These are phyloP conservation scores for Colletotrichum nymphaeae DNA, from an alignment of 2,329 filamentous ascomycete genomes.

Conservation along the genomic window DNA sequence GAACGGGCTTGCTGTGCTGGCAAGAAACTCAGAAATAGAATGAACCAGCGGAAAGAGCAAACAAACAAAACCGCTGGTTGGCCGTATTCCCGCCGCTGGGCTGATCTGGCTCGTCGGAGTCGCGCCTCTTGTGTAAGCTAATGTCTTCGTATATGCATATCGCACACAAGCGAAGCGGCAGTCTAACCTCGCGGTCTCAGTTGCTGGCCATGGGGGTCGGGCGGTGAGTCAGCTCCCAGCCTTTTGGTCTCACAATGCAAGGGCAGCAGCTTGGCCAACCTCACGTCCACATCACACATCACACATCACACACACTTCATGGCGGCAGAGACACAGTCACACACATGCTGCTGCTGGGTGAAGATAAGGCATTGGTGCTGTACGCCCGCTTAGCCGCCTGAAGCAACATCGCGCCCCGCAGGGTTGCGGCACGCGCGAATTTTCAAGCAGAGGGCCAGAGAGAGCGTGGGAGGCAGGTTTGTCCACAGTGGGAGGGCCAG, in stretches of 20 bases:
- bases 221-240: constrained; percentile 1
- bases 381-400: neutral
- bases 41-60: neutral
- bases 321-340: neutral
- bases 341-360: neutral
- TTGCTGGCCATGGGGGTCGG: neutral
- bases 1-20: neutral
- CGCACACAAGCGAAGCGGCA: neutral
- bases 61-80: neutral
- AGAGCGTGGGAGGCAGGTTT: neutral
- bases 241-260: neutral
- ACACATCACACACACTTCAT: neutral
- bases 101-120: neutral
- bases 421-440: neutral
- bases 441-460: neutral
- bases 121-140: neutral
- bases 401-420: neutral
- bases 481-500: neutral
- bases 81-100: neutral
- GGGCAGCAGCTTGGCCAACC: neutral
- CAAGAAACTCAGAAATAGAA: neutral
- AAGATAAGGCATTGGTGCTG: constrained; percentile 1
- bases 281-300: neutral
- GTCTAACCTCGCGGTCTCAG: neutral
- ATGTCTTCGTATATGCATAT: neutral